A percentile compares a stretch with the other conserved stretches of the same genome.
phyloP scores from a whole-genome alignment of 2,329 filamentous ascomycete species.

The Ambrosiella beaveri region DNA sequence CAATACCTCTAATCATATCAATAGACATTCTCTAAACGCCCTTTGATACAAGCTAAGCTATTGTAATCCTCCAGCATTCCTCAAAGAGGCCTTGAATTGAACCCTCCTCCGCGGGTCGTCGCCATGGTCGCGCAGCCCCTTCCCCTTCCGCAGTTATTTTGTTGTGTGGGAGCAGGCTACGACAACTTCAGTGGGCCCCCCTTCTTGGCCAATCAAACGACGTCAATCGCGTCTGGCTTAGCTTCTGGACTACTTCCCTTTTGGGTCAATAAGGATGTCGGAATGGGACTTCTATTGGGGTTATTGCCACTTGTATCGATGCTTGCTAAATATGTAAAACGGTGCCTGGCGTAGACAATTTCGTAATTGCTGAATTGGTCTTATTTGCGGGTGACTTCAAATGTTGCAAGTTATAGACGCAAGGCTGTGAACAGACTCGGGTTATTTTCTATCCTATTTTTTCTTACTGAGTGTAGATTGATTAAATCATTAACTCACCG shows the following conservation, averaged over 20 bases:
- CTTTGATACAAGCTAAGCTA: neutral
- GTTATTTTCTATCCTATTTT: neutral
- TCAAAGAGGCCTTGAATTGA: neutral
- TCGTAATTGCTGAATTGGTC: no score
- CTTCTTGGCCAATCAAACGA: neutral
- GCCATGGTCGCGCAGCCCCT: neutral
- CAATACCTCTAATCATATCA: neutral
- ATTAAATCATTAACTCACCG: no score
- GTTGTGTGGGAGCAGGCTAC: neutral
- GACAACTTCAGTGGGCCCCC: neutral
- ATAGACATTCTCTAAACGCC: neutral
- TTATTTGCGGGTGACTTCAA: no score
- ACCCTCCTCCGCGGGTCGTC: neutral
- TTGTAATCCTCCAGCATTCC: no score
- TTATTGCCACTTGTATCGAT: neutral
- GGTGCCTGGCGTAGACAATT: no score
- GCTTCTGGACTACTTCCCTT: neutral
- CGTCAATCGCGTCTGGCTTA: neutral
- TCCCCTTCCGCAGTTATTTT: neutral
- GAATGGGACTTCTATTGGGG: neutral
- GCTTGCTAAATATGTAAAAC: no score
- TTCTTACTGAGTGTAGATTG: neutral
- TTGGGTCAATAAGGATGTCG: neutral
- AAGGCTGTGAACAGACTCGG: neutral
- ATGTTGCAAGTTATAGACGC: neutral